Conservation (phyloP, 805 yeast species). For the Metschnikowia amazonensis region DNA sequence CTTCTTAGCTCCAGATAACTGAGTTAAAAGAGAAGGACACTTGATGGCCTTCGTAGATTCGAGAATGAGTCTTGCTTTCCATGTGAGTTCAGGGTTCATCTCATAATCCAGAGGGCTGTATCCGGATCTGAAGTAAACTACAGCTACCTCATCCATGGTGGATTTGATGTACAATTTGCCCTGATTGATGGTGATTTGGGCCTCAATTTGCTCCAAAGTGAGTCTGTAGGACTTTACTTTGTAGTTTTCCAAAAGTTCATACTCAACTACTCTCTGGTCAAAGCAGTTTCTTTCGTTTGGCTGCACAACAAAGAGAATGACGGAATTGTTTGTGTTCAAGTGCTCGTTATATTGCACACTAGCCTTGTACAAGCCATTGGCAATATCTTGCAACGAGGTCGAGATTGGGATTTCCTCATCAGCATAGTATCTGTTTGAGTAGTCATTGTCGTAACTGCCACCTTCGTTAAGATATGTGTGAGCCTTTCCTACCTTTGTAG, state of each 20-base stretch:
- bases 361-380: conserved; percentile 67
- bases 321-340: conserved; percentile 31
- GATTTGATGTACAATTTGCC: conserved; percentile 50
- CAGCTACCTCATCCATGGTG: conserved; percentile 70
- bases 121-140: conserved; percentile 87
- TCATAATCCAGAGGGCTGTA: conserved; percentile 82
- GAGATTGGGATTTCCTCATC: conserved; percentile 60
- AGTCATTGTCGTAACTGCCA: conserved; percentile 51
- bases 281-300: conserved; percentile 82
- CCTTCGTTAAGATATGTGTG: conserved; percentile 62
- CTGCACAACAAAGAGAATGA: conserved; percentile 77
- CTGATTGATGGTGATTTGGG: conserved; percentile 38
- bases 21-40: conserved; percentile 87
- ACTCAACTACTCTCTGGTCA: conserved; percentile 87
- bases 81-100: conserved; percentile 48
- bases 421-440: conserved; percentile 41
- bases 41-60: conserved; percentile 81
- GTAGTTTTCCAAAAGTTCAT: conserved; percentile 52
- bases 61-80: conserved; percentile 72
- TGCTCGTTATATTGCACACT: conserved; percentile 47
- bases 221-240: conserved; percentile 62
- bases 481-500: conserved; percentile 71
- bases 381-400: conserved; percentile 56
- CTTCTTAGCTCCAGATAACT: conserved; percentile 89
- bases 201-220: conserved; percentile 56